Conservation (phyloP, 768 basidiomycete genomes). For the Tricholoma flavovirens region DNA sequence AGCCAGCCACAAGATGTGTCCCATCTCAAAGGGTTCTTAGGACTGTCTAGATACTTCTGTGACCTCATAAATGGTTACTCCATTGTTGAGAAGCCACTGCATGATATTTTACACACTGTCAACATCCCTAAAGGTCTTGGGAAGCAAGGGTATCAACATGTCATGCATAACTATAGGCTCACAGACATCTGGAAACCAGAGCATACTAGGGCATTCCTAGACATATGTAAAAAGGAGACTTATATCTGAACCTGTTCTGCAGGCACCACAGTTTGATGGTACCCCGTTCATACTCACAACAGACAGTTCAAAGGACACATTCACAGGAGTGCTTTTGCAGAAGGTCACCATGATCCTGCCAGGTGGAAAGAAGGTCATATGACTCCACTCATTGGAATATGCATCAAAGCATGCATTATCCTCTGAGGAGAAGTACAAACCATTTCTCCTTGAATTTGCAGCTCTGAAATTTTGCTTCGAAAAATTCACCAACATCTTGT, state of each 20-base stretch:
- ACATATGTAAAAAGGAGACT: constrained; percentile 21
- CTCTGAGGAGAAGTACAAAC: constrained; percentile 22
- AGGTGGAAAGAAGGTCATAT: constrained; percentile 12
- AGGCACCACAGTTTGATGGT: constrained; percentile 21
- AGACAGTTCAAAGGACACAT: constrained; percentile 31
- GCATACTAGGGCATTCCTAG: constrained; percentile 22
- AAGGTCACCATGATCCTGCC: constrained; percentile 10
- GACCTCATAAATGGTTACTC: constrained; percentile 28
- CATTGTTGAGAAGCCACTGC: constrained; percentile 11
- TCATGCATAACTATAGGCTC: background rate
- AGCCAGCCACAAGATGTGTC: no score
- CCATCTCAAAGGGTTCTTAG: constrained; percentile 23
- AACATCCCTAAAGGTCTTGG: constrained; percentile 10
- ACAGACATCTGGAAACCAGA: constrained; percentile 11
- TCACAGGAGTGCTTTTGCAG: constrained; percentile 28
- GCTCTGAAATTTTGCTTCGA: constrained; percentile 25
- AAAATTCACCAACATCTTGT: constrained; percentile 21
- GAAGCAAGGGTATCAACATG: constrained; percentile 17
- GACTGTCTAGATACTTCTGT: constrained; percentile 25
- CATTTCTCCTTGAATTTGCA: constrained; percentile 25
- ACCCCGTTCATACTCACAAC: constrained; percentile 31
- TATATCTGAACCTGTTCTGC: constrained; percentile 20
- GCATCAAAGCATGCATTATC: constrained; percentile 25
- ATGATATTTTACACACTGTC: constrained; percentile 17
- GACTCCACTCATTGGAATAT: constrained; percentile 22